These are phyloP conservation scores for Saururus chinensis DNA, from an alignment of 164 flowering plant species.

Conservation along the genomic window DNA sequence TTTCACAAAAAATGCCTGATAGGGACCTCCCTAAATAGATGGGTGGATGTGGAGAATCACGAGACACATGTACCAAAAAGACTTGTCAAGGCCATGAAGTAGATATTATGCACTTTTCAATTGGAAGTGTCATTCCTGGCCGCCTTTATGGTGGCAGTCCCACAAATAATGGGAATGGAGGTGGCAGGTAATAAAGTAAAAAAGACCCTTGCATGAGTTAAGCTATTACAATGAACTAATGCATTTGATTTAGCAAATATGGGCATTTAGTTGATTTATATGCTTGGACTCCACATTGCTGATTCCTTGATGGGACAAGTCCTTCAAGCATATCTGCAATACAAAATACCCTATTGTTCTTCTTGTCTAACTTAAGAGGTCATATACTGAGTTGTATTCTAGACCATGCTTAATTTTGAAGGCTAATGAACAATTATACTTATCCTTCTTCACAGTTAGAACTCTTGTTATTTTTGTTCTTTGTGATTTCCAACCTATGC, in stretches of 20 bases:
- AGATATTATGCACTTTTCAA: slow-evolving; percentile 45
- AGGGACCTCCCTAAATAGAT: slow-evolving; percentile 16
- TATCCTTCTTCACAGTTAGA: too few species aligned
- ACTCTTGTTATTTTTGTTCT: slow-evolving; percentile 41
- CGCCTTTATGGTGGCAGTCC: slow-evolving; percentile 44
- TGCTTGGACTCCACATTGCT: slow-evolving; percentile 91
- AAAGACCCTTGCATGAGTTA: too few species aligned
- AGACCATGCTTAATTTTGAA: too few species aligned
- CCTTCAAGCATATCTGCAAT: too few species aligned
- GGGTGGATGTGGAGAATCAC: slow-evolving; percentile 36
- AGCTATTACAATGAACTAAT: too few species aligned
- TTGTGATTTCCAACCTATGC: too few species aligned
- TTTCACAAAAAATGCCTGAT: not conserved
- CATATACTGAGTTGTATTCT: too few species aligned
- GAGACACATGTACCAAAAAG: slow-evolving; percentile 28
- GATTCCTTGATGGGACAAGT: too few species aligned
- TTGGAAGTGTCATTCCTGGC: slow-evolving; percentile 50
- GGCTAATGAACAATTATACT: too few species aligned
- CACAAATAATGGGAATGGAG: slow-evolving; percentile 41
- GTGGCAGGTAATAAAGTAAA: slow-evolving; percentile 50
- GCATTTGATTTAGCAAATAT: slow-evolving; percentile 31
- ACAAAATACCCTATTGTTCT: too few species aligned
- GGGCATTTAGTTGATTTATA: slow-evolving; percentile 91
- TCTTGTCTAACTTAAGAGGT: too few species aligned
- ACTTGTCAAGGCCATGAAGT: slow-evolving; percentile 45